Conservation (phyloP, 768 basidiomycete genomes). For the Glaciozyma antarctica region DNA sequence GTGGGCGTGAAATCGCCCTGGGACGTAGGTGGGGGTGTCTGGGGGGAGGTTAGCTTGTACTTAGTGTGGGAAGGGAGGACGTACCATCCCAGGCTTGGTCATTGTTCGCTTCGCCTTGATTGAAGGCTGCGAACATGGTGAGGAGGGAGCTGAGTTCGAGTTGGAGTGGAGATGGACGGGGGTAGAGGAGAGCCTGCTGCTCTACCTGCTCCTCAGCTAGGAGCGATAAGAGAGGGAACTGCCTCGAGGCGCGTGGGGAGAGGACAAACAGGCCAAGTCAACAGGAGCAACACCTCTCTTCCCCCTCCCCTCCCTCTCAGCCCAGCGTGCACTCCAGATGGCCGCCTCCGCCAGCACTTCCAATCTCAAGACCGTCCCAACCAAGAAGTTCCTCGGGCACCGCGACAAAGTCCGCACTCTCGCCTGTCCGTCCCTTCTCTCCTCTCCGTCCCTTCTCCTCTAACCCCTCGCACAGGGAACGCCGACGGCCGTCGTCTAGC, state of each 20-base stretch:
- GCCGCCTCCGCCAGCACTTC: neutral
- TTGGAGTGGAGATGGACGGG: neutral
- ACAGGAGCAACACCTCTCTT: too few species aligned
- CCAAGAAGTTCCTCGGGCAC: neutral
- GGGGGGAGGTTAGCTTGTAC: neutral
- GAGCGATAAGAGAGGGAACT: neutral
- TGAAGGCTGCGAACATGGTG: neutral
- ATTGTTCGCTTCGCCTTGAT: neutral
- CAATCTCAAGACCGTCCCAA: neutral
- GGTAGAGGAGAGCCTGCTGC: neutral
- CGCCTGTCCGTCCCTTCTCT: neutral
- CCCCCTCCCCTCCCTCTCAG: neutral
- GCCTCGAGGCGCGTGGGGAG: too few species aligned
- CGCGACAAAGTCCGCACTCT: slow-evolving; percentile 1
- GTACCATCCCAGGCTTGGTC: neutral
- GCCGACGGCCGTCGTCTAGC: slow-evolving; percentile 25
- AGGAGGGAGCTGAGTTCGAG: neutral
- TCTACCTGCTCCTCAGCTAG: neutral
- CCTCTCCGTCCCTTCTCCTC: neutral
- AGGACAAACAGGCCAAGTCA: too few species aligned
- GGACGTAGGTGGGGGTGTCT: slow-evolving; percentile 16
- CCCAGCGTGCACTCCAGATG: neutral
- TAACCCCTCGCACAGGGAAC: slow-evolving; percentile 14
- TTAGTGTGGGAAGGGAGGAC: neutral
- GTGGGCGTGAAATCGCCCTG: slow-evolving; percentile 27